Conservation (phyloP, 192 early-diverging fungal species). For the Helicostylum pulchrum region DNA sequence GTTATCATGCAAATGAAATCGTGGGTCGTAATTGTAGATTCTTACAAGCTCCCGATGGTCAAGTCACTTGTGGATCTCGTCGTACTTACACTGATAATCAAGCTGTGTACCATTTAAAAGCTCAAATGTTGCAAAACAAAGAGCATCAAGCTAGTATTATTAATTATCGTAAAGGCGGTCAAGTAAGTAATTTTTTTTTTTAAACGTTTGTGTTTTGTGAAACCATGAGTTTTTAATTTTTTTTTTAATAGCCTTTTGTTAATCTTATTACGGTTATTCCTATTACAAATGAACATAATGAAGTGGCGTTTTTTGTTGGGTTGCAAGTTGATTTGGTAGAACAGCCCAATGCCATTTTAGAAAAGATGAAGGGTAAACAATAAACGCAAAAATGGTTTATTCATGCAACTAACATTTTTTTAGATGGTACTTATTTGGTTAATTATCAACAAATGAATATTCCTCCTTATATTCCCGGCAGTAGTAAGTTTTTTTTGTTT, state of each 20-base stretch:
- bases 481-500: not conserved
- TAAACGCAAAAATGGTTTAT: not conserved
- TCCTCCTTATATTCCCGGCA: constrained; percentile 37
- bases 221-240: not conserved
- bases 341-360: constrained; percentile 65
- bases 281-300: constrained; percentile 37
- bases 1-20: constrained; percentile 37
- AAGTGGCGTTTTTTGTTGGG: constrained; percentile 56
- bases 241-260: constrained; percentile 49
- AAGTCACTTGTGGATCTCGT: constrained; percentile 43
- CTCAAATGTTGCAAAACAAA: constrained; percentile 39
- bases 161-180: constrained; percentile 62
- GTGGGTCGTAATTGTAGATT: constrained; percentile 45
- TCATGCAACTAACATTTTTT: too few relatives aligned
- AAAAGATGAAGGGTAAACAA: constrained; percentile 48
- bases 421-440: constrained; percentile 51
- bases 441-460: constrained; percentile 48
- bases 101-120: constrained; percentile 47
- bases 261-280: constrained; percentile 64
- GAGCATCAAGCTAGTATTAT: constrained; percentile 61
- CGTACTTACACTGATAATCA: constrained; percentile 50
- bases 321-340: constrained; percentile 64
- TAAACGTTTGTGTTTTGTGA: not conserved
- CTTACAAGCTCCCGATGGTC: constrained; percentile 44
- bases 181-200: not conserved